Conservation (phyloP, 2,329 filamentous ascomycete species). For the Ascochyta viciae-villosae region DNA sequence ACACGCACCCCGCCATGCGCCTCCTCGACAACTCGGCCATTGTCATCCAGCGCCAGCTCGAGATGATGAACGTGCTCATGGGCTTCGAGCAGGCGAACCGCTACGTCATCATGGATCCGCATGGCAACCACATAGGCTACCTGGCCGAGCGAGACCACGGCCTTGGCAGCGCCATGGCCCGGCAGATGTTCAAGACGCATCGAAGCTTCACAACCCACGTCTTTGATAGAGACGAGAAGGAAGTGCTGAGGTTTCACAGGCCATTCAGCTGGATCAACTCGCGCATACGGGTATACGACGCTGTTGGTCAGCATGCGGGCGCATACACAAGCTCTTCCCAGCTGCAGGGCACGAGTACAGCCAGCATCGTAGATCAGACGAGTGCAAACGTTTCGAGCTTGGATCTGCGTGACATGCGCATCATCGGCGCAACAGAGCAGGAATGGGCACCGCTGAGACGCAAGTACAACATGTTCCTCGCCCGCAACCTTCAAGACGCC, state of each 20-base stretch:
- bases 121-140: slow-evolving; percentile 69
- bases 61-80: slow-evolving; percentile 71
- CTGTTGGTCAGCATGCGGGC: slow-evolving; percentile 26
- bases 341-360: slow-evolving; percentile 54
- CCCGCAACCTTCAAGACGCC: slow-evolving; percentile 54
- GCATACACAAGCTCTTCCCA: slow-evolving; percentile 51
- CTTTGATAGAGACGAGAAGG: slow-evolving; percentile 66
- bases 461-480: slow-evolving; percentile 71
- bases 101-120: slow-evolving; percentile 70
- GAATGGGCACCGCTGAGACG: slow-evolving; percentile 68
- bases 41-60: slow-evolving; percentile 68
- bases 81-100: slow-evolving; percentile 72
- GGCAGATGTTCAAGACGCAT: slow-evolving; percentile 69
- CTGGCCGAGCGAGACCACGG: slow-evolving; percentile 70
- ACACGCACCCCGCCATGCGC: slow-evolving; percentile 63
- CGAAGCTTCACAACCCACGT: slow-evolving; percentile 70
- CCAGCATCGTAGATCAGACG: slow-evolving; percentile 53
- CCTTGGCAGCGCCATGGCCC: slow-evolving; percentile 61
- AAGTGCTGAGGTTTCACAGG: slow-evolving; percentile 67
- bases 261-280: slow-evolving; percentile 71
- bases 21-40: slow-evolving; percentile 68
- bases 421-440: slow-evolving; percentile 69
- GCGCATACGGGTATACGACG: slow-evolving; percentile 53
- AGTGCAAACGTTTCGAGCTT: slow-evolving; percentile 62
- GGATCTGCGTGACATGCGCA: slow-evolving; percentile 64